Evolutionary conservation across 768 basidiomycete species (phyloP), one percentile per base, ranked within the genome.

Genomic region (Lentinula aciculospora): DNA sequence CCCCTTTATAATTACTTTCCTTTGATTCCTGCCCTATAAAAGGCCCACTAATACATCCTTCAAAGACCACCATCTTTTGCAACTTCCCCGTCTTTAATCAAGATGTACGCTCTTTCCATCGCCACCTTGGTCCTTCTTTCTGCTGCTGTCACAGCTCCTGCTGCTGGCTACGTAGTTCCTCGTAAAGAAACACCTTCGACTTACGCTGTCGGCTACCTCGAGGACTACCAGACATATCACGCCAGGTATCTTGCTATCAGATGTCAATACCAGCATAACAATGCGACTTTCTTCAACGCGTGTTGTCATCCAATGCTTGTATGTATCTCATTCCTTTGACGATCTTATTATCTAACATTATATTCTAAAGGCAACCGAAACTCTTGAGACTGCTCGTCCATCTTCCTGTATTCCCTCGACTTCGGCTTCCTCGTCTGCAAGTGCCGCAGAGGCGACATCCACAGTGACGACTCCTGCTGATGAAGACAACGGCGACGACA

Each of bases 271-370:
- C 71, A 81, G 65, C 81, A 82, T 64, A 70, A 74, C 66, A 76
- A 77, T 8, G 47, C 68, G 15, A 56, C 39, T 40, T 86, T 86
- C 74, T 92, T 89, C 69, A 74, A 82, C 56, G 64, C 72, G 28
- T 92, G 92, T 67, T 89, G 89, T 76, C 83, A 83, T 67, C 85
- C 89, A 58, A 72, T 89, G 59, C 74, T 85, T 65, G 85, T 85
- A 67, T 39, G 77, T 69, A 54, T 46, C 1, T 10, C 42, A 32
- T 50, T 17, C 9, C 25, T 34, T 56, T 32, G 4, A 40, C 58
- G 19, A 21, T 25, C 47, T 49, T 57, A 53, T 47, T 27, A 15
- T 62, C 17, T 42, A n/a, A 2, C 10, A 32, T 12, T 44, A n/a
- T 9, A 19, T 10, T n/a, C 0, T 23, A 32, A 23, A 85, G 84